phyloP scores from a whole-genome alignment of 768 basidiomycete genomes.

The Rhodocollybia butyracea region DNA sequence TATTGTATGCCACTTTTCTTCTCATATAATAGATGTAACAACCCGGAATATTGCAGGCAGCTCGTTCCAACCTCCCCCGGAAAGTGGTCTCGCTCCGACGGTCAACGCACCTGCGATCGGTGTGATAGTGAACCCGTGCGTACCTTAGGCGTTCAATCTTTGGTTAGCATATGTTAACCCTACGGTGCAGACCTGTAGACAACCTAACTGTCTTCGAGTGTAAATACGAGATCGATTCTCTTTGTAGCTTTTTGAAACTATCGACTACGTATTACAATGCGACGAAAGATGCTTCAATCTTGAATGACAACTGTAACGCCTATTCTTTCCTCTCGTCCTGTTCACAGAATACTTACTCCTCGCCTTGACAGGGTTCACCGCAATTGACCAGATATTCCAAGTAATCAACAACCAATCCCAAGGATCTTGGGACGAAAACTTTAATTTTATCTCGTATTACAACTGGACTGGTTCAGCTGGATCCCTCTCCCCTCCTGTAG shows the following conservation, averaged over 20 bases:
- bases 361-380: constrained; percentile 51
- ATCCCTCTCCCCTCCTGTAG: constrained; percentile 58
- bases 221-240: constrained; percentile 84
- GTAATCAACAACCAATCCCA: constrained; percentile 79
- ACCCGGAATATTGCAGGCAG: constrained; percentile 36
- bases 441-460: constrained; percentile 74
- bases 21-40: background rate
- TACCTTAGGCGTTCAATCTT: no score
- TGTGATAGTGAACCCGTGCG: constrained; percentile 75
- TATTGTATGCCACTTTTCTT: constrained; percentile 46
- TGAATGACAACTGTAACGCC: constrained; percentile 61
- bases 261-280: constrained; percentile 69
- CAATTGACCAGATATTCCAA: constrained; percentile 69
- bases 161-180: no score
- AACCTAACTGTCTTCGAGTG: constrained; percentile 76
- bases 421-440: constrained; percentile 63
- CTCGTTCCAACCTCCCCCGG: constrained; percentile 77
- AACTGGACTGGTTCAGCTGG: constrained; percentile 80
- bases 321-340: background rate
- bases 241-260: constrained; percentile 77
- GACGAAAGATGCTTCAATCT: constrained; percentile 70
- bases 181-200: constrained; percentile 64
- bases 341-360: constrained; percentile 4
- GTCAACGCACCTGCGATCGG: constrained; percentile 68
- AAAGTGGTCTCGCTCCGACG: constrained; percentile 62